Conservation (phyloP, 495 filamentous ascomycete species). For the Lophiotrema nucula region DNA sequence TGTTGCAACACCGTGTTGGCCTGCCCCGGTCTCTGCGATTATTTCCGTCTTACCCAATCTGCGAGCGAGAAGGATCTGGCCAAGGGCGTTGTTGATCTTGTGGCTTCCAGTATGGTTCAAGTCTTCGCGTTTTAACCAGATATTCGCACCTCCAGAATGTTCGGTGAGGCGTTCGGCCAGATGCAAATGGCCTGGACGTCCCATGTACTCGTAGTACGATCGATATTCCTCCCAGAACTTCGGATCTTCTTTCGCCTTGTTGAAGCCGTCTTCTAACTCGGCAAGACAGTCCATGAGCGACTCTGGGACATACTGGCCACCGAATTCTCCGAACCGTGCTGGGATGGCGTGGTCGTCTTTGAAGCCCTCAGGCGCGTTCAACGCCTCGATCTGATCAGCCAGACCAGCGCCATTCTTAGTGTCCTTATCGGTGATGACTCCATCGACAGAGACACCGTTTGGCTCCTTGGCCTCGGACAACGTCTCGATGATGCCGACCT, state of each 20-base stretch:
- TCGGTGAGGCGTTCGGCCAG: slow-evolving; percentile 83
- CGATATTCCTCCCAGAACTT: slow-evolving; percentile 97
- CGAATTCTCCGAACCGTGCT: slow-evolving; percentile 91
- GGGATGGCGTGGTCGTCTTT: slow-evolving; percentile 58
- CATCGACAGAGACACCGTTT: slow-evolving; percentile 56
- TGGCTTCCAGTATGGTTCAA: slow-evolving; percentile 78
- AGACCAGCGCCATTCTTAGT: slow-evolving; percentile 59
- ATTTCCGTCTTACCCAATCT: slow-evolving; percentile 88
- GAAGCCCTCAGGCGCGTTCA: slow-evolving; percentile 52
- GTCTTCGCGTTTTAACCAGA: slow-evolving; percentile 95
- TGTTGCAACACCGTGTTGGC: slow-evolving; percentile 93
- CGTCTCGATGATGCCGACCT: slow-evolving; percentile 66
- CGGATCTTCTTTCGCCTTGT: slow-evolving; percentile 77
- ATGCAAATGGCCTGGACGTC: slow-evolving; percentile 87
- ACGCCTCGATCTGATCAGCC: slow-evolving; percentile 69
- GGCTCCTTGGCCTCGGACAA: slow-evolving; percentile 54
- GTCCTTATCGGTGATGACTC: slow-evolving; percentile 62
- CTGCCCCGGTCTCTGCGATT: slow-evolving; percentile 95
- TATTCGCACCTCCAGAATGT: slow-evolving; percentile 83
- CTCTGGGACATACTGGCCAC: slow-evolving; percentile 98
- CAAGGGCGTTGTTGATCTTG: slow-evolving; percentile 97
- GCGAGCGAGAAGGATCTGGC: slow-evolving; percentile 79
- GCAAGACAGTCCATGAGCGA: slow-evolving; percentile 95
- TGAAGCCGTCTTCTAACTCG: slow-evolving; percentile 89
- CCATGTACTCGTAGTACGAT: slow-evolving; percentile 97